These are phyloP conservation scores for Prunus mira DNA, from an alignment of 306 rosid genomes.

Conservation along the genomic window DNA sequence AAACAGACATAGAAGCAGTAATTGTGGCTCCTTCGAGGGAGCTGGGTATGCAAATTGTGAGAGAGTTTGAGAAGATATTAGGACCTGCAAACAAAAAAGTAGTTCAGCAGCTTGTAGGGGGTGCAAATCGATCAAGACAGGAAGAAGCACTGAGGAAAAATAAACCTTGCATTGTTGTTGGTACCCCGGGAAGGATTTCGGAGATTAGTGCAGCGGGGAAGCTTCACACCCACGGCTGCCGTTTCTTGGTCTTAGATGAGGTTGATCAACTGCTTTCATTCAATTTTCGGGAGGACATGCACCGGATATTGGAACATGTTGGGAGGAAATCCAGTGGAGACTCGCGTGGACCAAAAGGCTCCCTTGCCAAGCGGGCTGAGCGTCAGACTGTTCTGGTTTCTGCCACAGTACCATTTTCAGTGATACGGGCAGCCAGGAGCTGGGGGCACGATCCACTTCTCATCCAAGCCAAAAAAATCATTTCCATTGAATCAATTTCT, in stretches of 20 bases:
- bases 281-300: slow-evolving; percentile 90
- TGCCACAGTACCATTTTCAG: slow-evolving; percentile 90
- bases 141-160: slow-evolving; percentile 93
- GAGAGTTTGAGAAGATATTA: slow-evolving; percentile 87
- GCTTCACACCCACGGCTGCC: slow-evolving; percentile 84
- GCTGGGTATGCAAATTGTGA: slow-evolving; percentile 95
- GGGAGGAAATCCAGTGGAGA: slow-evolving; percentile 69
- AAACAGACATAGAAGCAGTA: slow-evolving; percentile 73
- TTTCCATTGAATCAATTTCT: slow-evolving; percentile 52
- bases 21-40: slow-evolving; percentile 96
- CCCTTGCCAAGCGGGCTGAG: slow-evolving; percentile 40
- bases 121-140: slow-evolving; percentile 86
- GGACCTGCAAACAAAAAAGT: slow-evolving; percentile 61
- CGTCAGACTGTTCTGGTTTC: slow-evolving; percentile 84
- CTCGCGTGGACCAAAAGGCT: slow-evolving; percentile 30
- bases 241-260: slow-evolving; percentile 80
- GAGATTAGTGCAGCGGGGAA: slow-evolving; percentile 92
- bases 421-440: slow-evolving; percentile 83
- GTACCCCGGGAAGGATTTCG: slow-evolving; percentile 91
- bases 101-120: slow-evolving; percentile 98
- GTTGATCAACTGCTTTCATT: slow-evolving; percentile 88
- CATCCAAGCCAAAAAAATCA: slow-evolving; percentile 73
- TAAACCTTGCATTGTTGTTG: slow-evolving; percentile 83
- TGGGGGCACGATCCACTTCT: slow-evolving; percentile 83
- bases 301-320: slow-evolving; percentile 85